Percentiles rank a stretch among this genome's conserved stretches.
Conservation (phyloP, 768 basidiomycete genomes). For the Tulasnella calospora region DNA sequence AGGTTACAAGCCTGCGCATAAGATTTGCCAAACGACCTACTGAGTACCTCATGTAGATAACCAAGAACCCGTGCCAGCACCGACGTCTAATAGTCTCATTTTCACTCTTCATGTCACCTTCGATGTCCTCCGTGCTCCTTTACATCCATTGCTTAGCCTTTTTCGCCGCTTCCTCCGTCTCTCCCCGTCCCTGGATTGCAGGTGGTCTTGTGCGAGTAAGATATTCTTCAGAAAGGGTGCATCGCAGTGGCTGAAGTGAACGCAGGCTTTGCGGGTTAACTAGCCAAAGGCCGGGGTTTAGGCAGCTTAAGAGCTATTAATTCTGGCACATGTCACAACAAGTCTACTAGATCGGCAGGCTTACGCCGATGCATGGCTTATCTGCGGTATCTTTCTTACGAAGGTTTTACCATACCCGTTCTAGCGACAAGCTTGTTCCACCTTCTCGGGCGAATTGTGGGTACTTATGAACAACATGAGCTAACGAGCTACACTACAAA, state of each 20-base stretch:
- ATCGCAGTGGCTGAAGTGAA: neutral
- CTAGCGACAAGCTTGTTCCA: neutral
- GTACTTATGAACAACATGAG: neutral
- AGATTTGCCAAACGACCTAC: neutral
- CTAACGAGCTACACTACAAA: neutral
- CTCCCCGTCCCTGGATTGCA: too few relatives aligned
- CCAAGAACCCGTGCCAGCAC: neutral
- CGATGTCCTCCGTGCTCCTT: neutral
- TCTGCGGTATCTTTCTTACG: neutral
- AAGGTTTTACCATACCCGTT: neutral
- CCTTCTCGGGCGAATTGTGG: neutral
- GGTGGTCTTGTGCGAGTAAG: neutral
- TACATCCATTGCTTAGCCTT: neutral
- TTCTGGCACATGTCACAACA: neutral
- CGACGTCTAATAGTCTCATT: neutral
- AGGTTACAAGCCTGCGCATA: neutral
- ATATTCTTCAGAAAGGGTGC: neutral
- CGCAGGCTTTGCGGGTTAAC: neutral
- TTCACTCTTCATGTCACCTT: neutral
- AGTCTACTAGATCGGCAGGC: neutral
- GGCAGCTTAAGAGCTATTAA: neutral
- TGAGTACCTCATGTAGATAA: too few relatives aligned
- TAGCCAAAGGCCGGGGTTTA: neutral
- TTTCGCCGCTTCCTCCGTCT: neutral
- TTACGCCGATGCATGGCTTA: too few relatives aligned